Evolutionary conservation across 495 filamentous ascomycete species (phyloP), one percentile per base, ranked within the genome.

Genomic region (Acidomyces sp.): DNA sequence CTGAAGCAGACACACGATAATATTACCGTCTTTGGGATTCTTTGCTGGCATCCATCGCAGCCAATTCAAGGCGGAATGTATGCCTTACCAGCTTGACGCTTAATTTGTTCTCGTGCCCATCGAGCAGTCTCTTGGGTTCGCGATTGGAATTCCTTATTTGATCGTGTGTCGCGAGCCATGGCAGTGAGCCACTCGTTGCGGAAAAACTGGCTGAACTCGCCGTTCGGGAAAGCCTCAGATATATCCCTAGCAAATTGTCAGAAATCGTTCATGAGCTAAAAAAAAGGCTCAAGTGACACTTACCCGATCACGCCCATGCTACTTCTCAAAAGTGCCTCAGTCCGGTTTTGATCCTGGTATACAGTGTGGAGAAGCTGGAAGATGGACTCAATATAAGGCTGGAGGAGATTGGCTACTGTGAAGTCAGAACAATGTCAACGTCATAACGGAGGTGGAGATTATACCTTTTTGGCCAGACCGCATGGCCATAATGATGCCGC

Each of bases 261-360:
- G 10, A 12, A 47, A 34, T 10, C 36, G 22, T 24, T 23, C 17
- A 38, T 17, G 3, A 22, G 11, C 7, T 27, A 1, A 43, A 7
- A 20, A 10, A 30, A 36, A 28, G 26, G 26, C 7, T 28, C 26
- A 12, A 13, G 62, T 27, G 26, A 18, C 13, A 29, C 81, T 59
- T 72, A 93, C 85, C 86, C 90, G 62, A 96, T 77, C 23, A 95
- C 88, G 60, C 90, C 90, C 85, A 96, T 95, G 1, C 83, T 70
- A 10, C 90, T 80, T 31, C 92, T 72, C 72, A 96, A 78, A 37
- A 97, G 65, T 15, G 81, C 80, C 61, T 97, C 92, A 49, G 84
- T 93, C 43, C 85, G 79, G 63, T 86, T 86, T 34, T 65, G 66
- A 53, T 96, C 92, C 39, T 74, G 67, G 36, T 76, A 80, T 48